These are phyloP conservation scores for Ceratobasidium sp. DNA, from an alignment of 1,284 basidiomycete genomes.

Conservation along the genomic window DNA sequence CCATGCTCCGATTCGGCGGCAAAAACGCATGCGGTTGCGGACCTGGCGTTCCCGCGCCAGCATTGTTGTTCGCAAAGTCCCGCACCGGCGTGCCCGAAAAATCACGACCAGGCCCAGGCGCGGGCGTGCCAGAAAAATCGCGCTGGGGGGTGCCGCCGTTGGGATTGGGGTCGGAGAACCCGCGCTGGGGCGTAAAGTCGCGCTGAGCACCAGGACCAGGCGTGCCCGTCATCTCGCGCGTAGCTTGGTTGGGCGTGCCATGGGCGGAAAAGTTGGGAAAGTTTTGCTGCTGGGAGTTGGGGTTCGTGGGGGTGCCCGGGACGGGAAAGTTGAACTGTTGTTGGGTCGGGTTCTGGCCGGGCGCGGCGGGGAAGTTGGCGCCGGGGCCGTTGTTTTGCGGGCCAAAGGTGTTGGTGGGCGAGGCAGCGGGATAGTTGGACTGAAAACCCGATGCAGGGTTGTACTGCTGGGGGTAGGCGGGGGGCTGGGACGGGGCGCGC, in stretches of 20 bases:
- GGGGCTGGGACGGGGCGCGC: constrained; percentile 47
- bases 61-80: constrained; percentile 27
- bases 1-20: constrained; percentile 39
- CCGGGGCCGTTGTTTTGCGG: constrained; percentile 34
- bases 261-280: constrained; percentile 22
- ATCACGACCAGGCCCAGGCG: neutral
- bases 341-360: constrained; percentile 5
- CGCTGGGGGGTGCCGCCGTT: constrained; percentile 30
- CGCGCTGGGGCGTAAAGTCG: constrained; percentile 40
- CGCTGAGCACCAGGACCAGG: constrained; percentile 1
- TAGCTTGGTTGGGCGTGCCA: constrained; percentile 1
- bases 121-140: constrained; percentile 33
- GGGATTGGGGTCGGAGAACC: constrained; percentile 21
- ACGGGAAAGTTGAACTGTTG: constrained; percentile 34
- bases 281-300: constrained; percentile 19
- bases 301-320: constrained; percentile 4
- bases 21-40: constrained; percentile 43
- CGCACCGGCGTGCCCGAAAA: constrained; percentile 28
- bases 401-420: constrained; percentile 35
- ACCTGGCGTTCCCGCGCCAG: constrained; percentile 28
- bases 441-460: constrained; percentile 33
- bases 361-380: constrained; percentile 26
- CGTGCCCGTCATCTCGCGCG: neutral
- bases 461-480: constrained; percentile 44
- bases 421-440: constrained; percentile 21